Conservation (phyloP, 352 stramenopile species). For the Globisporangium ultimum region DNA sequence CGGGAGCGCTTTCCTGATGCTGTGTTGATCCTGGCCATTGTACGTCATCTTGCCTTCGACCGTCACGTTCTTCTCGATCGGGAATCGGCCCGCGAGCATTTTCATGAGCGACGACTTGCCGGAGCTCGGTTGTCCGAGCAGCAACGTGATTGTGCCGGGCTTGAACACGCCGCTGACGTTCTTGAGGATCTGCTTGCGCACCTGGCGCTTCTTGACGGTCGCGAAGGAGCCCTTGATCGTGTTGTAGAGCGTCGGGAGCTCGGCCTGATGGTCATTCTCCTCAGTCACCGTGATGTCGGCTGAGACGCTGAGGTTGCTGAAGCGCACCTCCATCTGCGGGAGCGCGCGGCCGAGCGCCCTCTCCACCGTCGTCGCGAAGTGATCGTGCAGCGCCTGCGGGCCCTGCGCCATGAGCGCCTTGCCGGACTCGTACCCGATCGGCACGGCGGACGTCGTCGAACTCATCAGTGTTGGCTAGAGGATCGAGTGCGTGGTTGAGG, state of each 20-base stretch:
- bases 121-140: constrained; percentile 27
- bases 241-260: constrained; percentile 25
- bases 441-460: too few species aligned
- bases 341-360: constrained; percentile 3
- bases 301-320: neutral
- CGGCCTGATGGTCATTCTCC: too few species aligned
- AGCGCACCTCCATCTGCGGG: constrained; percentile 3
- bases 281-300: neutral
- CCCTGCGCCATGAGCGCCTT: neutral
- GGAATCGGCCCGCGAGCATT: constrained; percentile 30
- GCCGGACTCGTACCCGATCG: neutral
- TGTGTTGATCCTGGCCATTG: constrained; percentile 19
- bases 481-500: too few species aligned
- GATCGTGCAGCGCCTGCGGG: neutral
- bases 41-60: constrained; percentile 27
- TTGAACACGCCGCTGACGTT: constrained; percentile 12
- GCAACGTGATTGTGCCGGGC: too few species aligned
- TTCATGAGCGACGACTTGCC: constrained; percentile 38
- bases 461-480: too few species aligned
- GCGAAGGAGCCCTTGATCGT: constrained; percentile 18
- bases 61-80: constrained; percentile 14
- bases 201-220: constrained; percentile 20
- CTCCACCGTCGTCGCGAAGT: neutral
- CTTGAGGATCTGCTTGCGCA: constrained; percentile 31
- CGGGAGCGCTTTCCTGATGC: constrained; percentile 15